These are phyloP conservation scores for Lumnitzera racemosa DNA, from an alignment of 345 rosid genomes.

Conservation along the genomic window DNA sequence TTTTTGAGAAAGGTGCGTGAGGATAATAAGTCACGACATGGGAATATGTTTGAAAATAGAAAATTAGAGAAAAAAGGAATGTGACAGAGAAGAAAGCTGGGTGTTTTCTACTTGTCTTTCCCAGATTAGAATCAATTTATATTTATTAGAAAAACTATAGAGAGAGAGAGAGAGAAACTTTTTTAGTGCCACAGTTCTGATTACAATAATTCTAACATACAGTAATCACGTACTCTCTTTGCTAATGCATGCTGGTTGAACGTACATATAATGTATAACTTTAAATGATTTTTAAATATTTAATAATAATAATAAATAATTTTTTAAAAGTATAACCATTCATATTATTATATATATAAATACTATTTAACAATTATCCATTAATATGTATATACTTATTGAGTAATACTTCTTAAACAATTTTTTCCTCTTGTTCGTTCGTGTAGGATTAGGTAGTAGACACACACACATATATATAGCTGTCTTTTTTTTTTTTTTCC, in stretches of 20 bases:
- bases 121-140: conserved; percentile 25
- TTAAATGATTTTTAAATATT: no score
- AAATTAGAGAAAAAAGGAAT: conserved; percentile 15
- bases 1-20: conserved; percentile 4
- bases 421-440: not conserved
- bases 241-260: no score
- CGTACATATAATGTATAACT: no score
- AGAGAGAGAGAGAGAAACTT: conserved; percentile 2
- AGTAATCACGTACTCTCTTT: not conserved
- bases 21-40: conserved; percentile 12
- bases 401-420: no score
- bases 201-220: not conserved
- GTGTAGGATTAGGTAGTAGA: no score
- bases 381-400: no score
- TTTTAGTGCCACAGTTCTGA: conserved; percentile 3
- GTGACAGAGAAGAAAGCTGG: conserved; percentile 27
- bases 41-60: conserved; percentile 7
- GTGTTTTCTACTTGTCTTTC: conserved; percentile 40
- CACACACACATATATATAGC: not conserved
- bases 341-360: no score
- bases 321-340: no score
- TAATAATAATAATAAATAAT: no score
- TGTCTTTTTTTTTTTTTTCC: not conserved
- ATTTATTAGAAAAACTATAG: not conserved
- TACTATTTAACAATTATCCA: no score